A percentile compares a stretch with the other conserved stretches of the same genome.
These are phyloP conservation scores for Strobilomyces confusus DNA, from an alignment of 768 basidiomycete species.

Conservation along the genomic window DNA sequence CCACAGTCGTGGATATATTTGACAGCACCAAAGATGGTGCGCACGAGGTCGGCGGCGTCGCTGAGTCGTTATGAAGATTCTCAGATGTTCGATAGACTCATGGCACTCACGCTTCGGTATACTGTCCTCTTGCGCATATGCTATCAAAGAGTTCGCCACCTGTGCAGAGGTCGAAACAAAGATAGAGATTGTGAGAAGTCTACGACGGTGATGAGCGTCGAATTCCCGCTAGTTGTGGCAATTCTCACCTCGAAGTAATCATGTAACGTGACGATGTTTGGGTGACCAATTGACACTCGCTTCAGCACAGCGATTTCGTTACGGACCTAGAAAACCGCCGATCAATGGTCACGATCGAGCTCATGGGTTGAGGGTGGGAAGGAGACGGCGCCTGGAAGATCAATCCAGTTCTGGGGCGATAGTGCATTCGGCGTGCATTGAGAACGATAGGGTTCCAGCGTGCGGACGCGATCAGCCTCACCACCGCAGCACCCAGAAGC, in stretches of 20 bases:
- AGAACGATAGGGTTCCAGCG: constrained; percentile 2
- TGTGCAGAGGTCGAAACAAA: constrained; percentile 94
- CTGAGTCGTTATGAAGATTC: constrained; percentile 41
- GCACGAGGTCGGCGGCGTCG: constrained; percentile 85
- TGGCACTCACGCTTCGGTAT: constrained; percentile 79
- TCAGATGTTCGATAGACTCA: background rate
- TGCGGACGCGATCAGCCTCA: constrained; percentile 1
- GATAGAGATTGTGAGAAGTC: constrained; percentile 91
- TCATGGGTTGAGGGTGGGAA: constrained; percentile 16
- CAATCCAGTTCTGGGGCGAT: background rate
- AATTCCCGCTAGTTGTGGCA: background rate
- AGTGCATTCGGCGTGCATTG: constrained; percentile 12
- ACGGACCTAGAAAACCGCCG: constrained; percentile 57
- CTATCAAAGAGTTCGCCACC: constrained; percentile 99
- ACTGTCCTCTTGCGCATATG: constrained; percentile 96
- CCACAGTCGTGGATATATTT: constrained; percentile 88
- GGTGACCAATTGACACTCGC: constrained; percentile 84
- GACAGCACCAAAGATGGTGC: constrained; percentile 83
- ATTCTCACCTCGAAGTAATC: constrained; percentile 86
- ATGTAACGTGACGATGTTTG: constrained; percentile 88
- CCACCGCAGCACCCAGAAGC: background rate
- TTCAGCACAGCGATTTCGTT: constrained; percentile 97
- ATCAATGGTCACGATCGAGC: constrained; percentile 7
- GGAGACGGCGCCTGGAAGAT: background rate
- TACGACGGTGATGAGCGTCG: constrained; percentile 24